Conservation (phyloP, 371 early-diverging fungal genomes). For the Capillidium rhysosporum region DNA sequence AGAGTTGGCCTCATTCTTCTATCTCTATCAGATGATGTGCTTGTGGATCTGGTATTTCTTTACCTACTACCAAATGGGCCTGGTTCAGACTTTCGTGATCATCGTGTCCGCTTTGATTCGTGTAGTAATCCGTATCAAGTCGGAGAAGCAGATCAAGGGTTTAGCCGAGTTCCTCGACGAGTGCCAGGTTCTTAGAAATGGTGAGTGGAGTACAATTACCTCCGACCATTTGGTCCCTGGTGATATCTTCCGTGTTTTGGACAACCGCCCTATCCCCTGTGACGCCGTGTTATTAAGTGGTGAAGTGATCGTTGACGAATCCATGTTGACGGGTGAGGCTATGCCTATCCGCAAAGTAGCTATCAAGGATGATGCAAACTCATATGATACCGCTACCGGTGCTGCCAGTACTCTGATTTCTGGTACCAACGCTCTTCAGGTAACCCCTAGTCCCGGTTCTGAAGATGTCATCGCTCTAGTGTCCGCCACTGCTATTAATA, state of each 20-base stretch:
- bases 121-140: conserved; percentile 32
- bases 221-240: conserved; percentile 39
- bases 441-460: conserved; percentile 3
- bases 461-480: conserved; percentile 43
- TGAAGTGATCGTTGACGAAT: conserved; percentile 40
- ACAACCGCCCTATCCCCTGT: conserved; percentile 23
- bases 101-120: conserved; percentile 43
- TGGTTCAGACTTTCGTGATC: conserved; percentile 48
- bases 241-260: conserved; percentile 21
- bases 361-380: conserved; percentile 21
- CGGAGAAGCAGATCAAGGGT: conserved; percentile 38
- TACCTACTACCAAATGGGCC: conserved; percentile 50
- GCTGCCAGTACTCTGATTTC: conserved; percentile 19
- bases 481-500: conserved; percentile 48
- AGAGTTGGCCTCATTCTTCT: conserved; percentile 52
- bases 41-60: conserved; percentile 56
- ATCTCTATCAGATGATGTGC: conserved; percentile 50
- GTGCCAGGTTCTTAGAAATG: conserved; percentile 38
- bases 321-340: conserved; percentile 70
- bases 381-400: conserved; percentile 13
- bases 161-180: conserved; percentile 36
- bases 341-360: conserved; percentile 43
- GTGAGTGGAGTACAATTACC: conserved; percentile 21
- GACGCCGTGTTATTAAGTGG: conserved; percentile 44
- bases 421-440: conserved; percentile 21